phyloP scores from a whole-genome alignment of 129 eudicot species.

The Logfia minima region DNA sequence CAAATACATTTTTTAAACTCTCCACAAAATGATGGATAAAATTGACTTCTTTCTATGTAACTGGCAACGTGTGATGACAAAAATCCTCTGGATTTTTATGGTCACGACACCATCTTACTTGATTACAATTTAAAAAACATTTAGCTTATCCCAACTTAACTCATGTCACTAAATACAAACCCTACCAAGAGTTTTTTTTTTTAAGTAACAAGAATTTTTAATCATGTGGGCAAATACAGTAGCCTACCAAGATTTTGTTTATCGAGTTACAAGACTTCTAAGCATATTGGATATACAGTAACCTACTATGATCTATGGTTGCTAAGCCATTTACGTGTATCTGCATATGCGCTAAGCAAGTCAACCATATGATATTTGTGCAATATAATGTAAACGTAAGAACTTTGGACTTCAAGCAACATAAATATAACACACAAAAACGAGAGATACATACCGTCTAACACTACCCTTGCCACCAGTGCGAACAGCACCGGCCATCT shows the following conservation, averaged over 20 bases:
- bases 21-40: no score
- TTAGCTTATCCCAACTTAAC: background rate
- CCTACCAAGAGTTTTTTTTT: background rate
- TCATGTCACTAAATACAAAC: background rate
- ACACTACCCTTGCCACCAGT: constrained; percentile 7
- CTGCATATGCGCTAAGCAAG: background rate
- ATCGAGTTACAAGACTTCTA: background rate
- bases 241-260: background rate
- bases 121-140: background rate
- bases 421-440: background rate
- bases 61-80: background rate
- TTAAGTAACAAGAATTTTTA: background rate
- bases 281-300: background rate
- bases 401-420: background rate
- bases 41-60: background rate
- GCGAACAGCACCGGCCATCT: constrained; percentile 16
- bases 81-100: background rate
- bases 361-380: background rate
- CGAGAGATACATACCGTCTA: constrained; percentile 4
- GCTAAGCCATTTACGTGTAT: background rate
- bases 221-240: background rate
- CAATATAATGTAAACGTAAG: background rate
- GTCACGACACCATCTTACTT: background rate
- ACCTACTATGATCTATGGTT: background rate
- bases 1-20: background rate